These are phyloP conservation scores for Colletotrichum gloeosporioides DNA, from an alignment of 2,329 filamentous ascomycete species.

Conservation along the genomic window DNA sequence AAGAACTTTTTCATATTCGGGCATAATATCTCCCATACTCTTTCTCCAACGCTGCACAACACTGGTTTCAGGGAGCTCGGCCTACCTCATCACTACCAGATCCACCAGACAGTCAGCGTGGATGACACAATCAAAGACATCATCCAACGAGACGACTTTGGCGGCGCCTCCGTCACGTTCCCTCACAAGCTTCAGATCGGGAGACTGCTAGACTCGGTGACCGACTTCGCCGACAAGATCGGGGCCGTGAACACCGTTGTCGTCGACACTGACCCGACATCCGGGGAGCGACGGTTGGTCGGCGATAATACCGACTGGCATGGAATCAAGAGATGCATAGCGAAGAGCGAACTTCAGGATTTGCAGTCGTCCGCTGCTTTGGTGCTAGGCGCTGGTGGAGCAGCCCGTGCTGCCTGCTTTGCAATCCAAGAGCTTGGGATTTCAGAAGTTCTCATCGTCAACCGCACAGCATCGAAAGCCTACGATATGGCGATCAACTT, in stretches of 20 bases:
- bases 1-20: background rate
- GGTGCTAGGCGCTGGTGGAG: background rate
- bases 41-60: background rate
- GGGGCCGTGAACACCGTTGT: background rate
- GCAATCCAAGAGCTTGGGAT: background rate
- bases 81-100: background rate
- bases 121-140: background rate
- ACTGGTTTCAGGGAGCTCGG: background rate
- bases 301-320: background rate
- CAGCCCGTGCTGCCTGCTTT: background rate
- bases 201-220: background rate
- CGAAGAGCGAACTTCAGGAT: background rate
- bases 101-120: background rate
- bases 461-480: background rate
- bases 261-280: background rate
- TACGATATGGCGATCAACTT: background rate
- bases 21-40: background rate
- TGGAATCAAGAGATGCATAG: background rate
- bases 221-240: background rate
- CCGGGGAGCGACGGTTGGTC: background rate
- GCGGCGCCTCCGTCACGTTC: background rate
- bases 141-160: background rate
- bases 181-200: background rate
- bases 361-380: background rate
- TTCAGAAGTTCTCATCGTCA: background rate